Percentiles rank a stretch among this genome's conserved stretches.
Evolutionary conservation across 257 asterid species (phyloP).

Genomic region (Euphrasia confusa): DNA sequence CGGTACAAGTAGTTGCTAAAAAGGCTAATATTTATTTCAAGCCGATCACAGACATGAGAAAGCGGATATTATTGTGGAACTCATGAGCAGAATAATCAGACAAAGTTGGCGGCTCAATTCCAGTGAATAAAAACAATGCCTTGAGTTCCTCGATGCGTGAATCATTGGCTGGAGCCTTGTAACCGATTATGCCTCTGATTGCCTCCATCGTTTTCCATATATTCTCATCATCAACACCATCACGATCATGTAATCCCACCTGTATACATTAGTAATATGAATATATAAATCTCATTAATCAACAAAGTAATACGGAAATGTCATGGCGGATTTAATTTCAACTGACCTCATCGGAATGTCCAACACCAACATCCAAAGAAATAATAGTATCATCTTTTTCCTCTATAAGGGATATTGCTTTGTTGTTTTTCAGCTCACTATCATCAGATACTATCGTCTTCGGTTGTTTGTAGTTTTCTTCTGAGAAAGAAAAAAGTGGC

Average conservation of each 20-base stretch:
- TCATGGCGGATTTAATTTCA: too few relatives aligned
- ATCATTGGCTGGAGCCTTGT: slow-evolving; percentile 34
- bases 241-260: neutral
- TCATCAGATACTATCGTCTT: too few relatives aligned
- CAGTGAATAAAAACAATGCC: slow-evolving; percentile 61
- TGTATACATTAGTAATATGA: neutral
- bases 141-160: slow-evolving; percentile 51
- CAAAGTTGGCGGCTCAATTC: slow-evolving; percentile 61
- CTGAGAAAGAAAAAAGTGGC: too few relatives aligned
- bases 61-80: slow-evolving; percentile 41
- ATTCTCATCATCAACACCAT: slow-evolving; percentile 37
- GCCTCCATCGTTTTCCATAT: slow-evolving; percentile 68
- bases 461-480: too few relatives aligned
- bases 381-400: too few relatives aligned
- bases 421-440: too few relatives aligned
- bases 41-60: slow-evolving; percentile 79
- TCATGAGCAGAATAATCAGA: slow-evolving; percentile 20
- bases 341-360: too few relatives aligned
- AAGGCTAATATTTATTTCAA: slow-evolving; percentile 32
- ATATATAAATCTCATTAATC: neutral
- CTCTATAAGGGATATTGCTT: too few relatives aligned
- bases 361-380: too few relatives aligned
- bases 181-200: slow-evolving; percentile 56
- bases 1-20: neutral
- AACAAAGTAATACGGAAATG: too few relatives aligned